Conservation (phyloP, 2,329 filamentous ascomycete species). For the Aspergillus ustus region DNA sequence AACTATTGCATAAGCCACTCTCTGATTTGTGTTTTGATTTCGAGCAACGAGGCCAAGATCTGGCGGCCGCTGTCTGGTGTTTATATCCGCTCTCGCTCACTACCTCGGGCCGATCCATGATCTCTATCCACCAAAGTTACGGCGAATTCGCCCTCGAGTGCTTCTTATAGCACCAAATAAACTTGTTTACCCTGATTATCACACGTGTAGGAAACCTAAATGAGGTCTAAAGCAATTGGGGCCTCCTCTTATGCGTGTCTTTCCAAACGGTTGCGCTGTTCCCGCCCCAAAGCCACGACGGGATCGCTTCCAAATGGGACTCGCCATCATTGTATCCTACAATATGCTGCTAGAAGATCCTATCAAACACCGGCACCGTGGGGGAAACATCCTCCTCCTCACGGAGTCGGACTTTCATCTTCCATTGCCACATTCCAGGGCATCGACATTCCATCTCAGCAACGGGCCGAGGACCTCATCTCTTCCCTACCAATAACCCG, state of each 20-base stretch:
- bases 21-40: too few relatives aligned
- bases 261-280: neutral
- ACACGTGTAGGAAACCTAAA: neutral
- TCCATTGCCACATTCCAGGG: neutral
- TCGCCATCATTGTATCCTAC: neutral
- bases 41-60: too few relatives aligned
- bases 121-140: neutral
- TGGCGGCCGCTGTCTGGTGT: neutral
- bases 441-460: neutral
- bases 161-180: too few relatives aligned
- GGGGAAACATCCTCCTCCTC: neutral
- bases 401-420: neutral
- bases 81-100: neutral
- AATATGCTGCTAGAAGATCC: neutral
- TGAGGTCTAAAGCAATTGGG: neutral
- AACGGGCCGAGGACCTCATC: neutral
- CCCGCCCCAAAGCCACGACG: neutral
- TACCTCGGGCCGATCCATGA: neutral
- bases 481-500: slow-evolving; percentile 4
- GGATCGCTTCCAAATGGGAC: neutral
- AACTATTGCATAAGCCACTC: too few relatives aligned
- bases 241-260: neutral
- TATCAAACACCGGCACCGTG: neutral
- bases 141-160: too few relatives aligned
- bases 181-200: neutral